Evolutionary conservation across 164 flowering plant species (phyloP), one percentile per base, ranked within the genome.

Genomic region (Umbellularia californica): DNA sequence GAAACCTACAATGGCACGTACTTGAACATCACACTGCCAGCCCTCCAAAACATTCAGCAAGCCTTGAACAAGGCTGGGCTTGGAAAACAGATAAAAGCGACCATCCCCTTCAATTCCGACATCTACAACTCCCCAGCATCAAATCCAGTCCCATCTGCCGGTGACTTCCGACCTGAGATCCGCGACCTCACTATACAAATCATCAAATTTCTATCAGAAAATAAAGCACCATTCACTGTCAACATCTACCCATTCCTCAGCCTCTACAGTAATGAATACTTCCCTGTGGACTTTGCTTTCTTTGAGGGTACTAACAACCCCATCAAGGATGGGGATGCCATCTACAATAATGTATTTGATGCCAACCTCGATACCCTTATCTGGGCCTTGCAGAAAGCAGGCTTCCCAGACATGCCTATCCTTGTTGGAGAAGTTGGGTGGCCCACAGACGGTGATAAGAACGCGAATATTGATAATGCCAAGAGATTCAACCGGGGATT

Each of bases 201-300:
- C 22, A 89, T 89, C 30, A 70, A 83, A 27, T 92, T 88, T 78
- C 80, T 93, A 58, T 67, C 75, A 66, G 69, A 81, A 68, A 87
- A 89, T 78, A 80, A 85, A 0, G 83, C 93, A 0, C 99, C 99
- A 33, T 91, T 93, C 82, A 86, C 91, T 1, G 97, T 95, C 78
- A 95, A 93, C 80, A 95, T 92, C 64, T 93, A 95, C 77, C 99
- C 99, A 0, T 95, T 95, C 83, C 88, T 95, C 74, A 90, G 97
- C 69, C 92, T 95, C 62, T 92, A 93, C 28, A 80, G 85, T 20
- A 83, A 91, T 52, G 74, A 50, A 1, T 80, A 88, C 84, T 93
- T 95, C 81, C 99, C 99, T 0, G 1, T 87, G n/a, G 97, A 92
- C 15, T 93, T 66, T 47, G 99, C 99, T 20, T 95, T 93, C 81